Percentiles rank a stretch among this genome's conserved stretches.
These are phyloP conservation scores for Torrubiella hemipterigena DNA, from an alignment of 2,329 filamentous ascomycete genomes.

Conservation along the genomic window DNA sequence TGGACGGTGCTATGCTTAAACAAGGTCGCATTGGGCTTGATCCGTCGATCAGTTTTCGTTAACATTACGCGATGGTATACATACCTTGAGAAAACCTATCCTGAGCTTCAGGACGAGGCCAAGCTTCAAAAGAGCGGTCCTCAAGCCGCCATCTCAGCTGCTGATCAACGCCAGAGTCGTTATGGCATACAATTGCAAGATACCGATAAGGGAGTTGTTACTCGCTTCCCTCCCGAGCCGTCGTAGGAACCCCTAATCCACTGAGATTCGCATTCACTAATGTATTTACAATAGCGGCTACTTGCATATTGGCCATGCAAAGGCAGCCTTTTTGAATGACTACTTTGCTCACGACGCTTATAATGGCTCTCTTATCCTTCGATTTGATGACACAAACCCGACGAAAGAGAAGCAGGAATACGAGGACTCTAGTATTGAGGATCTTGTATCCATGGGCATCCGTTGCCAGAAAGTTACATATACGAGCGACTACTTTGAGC, in stretches of 20 bases:
- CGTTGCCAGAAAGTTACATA: conserved; percentile 69
- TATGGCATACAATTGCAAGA: conserved; percentile 74
- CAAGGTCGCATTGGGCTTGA: conserved; percentile 1
- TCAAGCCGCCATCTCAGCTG: neutral
- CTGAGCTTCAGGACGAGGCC: neutral
- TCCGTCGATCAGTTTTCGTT: neutral
- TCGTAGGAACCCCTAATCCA: conserved; percentile 41
- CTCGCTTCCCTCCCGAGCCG: conserved; percentile 77
- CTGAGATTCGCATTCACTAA: conserved; percentile 2
- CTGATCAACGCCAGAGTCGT: conserved; percentile 20
- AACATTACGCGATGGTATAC: conserved; percentile 4
- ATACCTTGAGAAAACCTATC: neutral
- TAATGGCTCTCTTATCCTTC: conserved; percentile 69
- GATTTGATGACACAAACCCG: conserved; percentile 90
- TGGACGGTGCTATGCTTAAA: conserved; percentile 2
- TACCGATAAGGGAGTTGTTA: conserved; percentile 70
- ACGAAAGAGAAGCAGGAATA: conserved; percentile 87
- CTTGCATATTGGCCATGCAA: conserved; percentile 82
- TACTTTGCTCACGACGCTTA: conserved; percentile 89
- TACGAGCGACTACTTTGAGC: conserved; percentile 82
- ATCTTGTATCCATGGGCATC: conserved; percentile 74
- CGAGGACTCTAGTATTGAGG: conserved; percentile 77
- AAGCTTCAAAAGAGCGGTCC: neutral
- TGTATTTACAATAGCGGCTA: conserved; percentile 42
- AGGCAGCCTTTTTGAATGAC: conserved; percentile 76